phyloP scores from a whole-genome alignment of 2,329 filamentous ascomycete species.

The Penicillium sp. region DNA sequence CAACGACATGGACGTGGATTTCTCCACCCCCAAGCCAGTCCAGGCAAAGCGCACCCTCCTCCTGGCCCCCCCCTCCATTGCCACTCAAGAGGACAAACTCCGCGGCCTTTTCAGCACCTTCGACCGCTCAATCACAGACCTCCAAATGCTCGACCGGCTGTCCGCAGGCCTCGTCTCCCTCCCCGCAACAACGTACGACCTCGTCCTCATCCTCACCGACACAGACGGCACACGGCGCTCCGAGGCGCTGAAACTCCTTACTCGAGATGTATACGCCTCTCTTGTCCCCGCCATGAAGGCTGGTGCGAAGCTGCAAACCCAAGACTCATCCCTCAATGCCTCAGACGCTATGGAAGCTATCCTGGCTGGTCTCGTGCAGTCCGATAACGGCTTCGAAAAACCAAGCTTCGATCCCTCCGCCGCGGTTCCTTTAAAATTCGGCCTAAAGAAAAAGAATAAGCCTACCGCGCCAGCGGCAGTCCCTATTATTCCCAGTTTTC shows the following conservation, averaged over 20 bases:
- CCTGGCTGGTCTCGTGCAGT: conserved; percentile 26
- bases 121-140: conserved; percentile 74
- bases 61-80: conserved; percentile 85
- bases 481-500: conserved; percentile 29
- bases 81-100: conserved; percentile 78
- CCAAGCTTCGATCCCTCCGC: conserved; percentile 59
- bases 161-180: conserved; percentile 77
- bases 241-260: conserved; percentile 66
- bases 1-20: conserved; percentile 53
- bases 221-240: conserved; percentile 62
- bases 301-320: conserved; percentile 61
- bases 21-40: conserved; percentile 32
- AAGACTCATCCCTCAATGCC: conserved; percentile 60
- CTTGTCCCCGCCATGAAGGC: conserved; percentile 70
- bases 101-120: conserved; percentile 68
- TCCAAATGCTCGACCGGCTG: conserved; percentile 97
- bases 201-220: conserved; percentile 80
- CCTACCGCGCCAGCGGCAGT: conserved; percentile 17
- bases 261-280: conserved; percentile 65
- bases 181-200: conserved; percentile 74
- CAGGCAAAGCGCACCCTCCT: conserved; percentile 65
- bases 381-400: conserved; percentile 66
- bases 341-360: conserved; percentile 36
- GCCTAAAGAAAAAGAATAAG: conserved; percentile 58
- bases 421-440: conserved; percentile 64